phyloP scores from a whole-genome alignment of 441 rosid species.

The Gossypium lobatum region DNA sequence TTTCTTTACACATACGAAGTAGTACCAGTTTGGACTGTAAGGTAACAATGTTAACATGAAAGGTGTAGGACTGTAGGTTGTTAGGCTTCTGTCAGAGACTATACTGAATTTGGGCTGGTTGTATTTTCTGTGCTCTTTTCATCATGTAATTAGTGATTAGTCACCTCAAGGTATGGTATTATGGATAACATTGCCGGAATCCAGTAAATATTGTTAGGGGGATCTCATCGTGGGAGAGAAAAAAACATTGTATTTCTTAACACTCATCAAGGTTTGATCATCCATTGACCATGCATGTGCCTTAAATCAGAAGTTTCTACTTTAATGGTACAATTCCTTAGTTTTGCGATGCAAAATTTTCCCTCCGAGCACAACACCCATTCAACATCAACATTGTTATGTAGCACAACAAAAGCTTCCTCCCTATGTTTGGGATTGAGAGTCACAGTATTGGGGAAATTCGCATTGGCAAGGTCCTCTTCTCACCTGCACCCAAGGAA shows the following conservation, averaged over 20 bases:
- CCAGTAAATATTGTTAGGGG: background rate
- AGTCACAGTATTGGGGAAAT: slow-evolving; percentile 75
- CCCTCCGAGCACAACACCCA: background rate
- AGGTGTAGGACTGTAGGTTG: background rate
- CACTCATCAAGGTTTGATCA: background rate
- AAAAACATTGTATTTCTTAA: background rate
- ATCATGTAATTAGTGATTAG: background rate
- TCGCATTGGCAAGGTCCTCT: slow-evolving; percentile 64
- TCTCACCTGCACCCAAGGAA: slow-evolving; percentile 49
- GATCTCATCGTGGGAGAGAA: background rate
- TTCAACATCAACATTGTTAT: background rate
- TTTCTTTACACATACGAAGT: background rate
- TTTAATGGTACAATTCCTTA: background rate
- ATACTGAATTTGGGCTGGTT: background rate
- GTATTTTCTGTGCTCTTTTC: background rate
- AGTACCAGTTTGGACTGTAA: background rate
- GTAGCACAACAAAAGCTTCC: background rate
- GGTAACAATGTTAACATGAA: background rate
- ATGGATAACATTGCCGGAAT: background rate
- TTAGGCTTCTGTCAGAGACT: background rate
- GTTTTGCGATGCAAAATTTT: background rate
- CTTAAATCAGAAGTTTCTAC: background rate
- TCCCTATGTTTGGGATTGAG: slow-evolving; percentile 44
- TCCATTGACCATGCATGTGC: background rate
- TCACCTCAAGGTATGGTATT: background rate